Evolutionary conservation across 225 moss, liverwort and hornwort genomes (phyloP).

Genomic region (Marchantia polymorpha): DNA sequence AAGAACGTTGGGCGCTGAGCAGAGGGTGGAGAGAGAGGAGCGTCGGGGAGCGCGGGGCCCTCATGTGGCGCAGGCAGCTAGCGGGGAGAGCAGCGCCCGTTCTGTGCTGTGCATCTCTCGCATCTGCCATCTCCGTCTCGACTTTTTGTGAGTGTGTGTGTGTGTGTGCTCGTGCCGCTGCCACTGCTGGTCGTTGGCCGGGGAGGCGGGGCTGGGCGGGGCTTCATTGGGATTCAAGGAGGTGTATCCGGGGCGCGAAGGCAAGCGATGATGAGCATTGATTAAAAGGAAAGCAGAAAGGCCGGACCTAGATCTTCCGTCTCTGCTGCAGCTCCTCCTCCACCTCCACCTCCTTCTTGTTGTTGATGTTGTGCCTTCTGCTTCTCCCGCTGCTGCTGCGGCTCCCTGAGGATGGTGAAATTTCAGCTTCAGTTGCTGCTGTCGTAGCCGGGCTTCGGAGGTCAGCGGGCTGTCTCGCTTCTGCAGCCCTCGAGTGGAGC

Average conservation of each 20-base stretch:
- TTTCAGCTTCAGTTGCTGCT: neutral
- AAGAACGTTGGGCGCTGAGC: neutral
- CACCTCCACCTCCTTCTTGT: neutral
- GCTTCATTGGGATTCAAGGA: neutral
- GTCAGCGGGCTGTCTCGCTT: neutral
- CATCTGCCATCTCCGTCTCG: neutral
- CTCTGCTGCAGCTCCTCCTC: too few relatives aligned
- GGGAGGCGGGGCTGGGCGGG: neutral
- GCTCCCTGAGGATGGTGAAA: neutral
- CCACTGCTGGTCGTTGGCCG: neutral
- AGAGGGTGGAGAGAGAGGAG: neutral
- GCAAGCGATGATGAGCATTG: neutral
- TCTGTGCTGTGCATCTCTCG: neutral
- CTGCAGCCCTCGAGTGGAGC: neutral
- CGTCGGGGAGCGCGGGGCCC: too few relatives aligned
- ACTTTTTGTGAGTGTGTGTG: neutral
- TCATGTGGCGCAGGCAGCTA: too few relatives aligned
- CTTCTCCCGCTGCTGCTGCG: too few relatives aligned
- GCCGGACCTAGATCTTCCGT: neutral
- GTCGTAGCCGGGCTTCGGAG: neutral
- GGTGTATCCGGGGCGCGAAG: neutral
- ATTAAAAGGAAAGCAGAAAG: neutral
- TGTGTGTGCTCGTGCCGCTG: neutral
- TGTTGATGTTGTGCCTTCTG: neutral
- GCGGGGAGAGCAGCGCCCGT: neutral